Evolutionary conservation across 805 yeast genomes (phyloP), one percentile per base, ranked within the genome.

Genomic region (Groenewaldozyma tartarivorans): DNA sequence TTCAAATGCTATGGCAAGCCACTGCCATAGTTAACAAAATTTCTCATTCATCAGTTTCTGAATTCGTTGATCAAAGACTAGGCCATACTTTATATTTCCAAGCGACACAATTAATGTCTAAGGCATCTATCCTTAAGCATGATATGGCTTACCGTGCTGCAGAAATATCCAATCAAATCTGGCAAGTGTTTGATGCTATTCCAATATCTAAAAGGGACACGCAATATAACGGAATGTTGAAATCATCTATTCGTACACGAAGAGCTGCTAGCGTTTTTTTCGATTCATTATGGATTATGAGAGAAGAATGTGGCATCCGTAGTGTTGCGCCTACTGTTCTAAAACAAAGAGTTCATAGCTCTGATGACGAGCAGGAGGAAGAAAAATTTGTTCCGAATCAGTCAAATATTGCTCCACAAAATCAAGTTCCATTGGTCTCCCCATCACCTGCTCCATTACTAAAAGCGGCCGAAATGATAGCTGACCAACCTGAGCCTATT

Each of bases 241-340:
- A 32, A n/a, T 39, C 41, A 11, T 72, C 57, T 2, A 79, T 88
- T 13, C 69, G 83, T 38, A 80, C 94, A 4, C 72, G 98, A 50
- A 81, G 86, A 94, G 75, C 94, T 5, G 96, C 95, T 0, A 80
- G 92, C 44, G 86, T 88, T 2, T 86, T 90, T 52, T 92, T 90
- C 60, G 98, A 92, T 61, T 80, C 90, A 52, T 64, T 90, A 38
- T 83, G 88, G 76, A 71, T 84, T 3, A 64, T 92, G 53, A 67
- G 95, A 50, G 90, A 85, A 50, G 81, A 84, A 57, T 84, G 86
- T 45, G 96, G 96, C 11, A 82, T 87, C 81, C 49, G 54, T 22
- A 56, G 62, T 5, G 58, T 52, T 18, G 64, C 64, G 1, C 65
- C 65, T 5, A 52, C 63, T 0, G 52, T 51, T 3, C 54, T 61